Base-by-base conservation (phyloP, 2,329 filamentous ascomycete species). In the Trichothecium sympodiale region DNA sequence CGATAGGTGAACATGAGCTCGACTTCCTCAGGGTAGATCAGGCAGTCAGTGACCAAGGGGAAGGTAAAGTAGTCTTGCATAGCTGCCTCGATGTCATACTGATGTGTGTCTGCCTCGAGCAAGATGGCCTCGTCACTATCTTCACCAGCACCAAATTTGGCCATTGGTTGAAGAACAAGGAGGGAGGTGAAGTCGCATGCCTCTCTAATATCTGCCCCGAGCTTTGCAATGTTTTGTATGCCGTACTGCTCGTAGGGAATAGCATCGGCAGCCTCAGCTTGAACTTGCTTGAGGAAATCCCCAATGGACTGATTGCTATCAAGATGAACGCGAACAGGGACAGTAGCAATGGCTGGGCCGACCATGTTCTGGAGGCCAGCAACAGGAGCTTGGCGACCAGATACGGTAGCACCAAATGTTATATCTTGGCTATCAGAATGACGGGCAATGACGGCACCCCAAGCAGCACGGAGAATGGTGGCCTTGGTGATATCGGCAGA, bases 221-320 rank as follows among this genome's bases (percentile, higher is more conserved):
- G 12, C 8, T 30, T 26, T 3, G 36, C 23, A 15, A 48, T 45
- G 8, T 31, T 30, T 9, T 41, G 39, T 9, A 48, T 37, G 3
- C 46, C 45, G 4, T 33, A 34, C 12, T 48, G 46, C 23, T 48
- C 45, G 25, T 43, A 44, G 2, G 46, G 39, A 17, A 45, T 41
- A 35, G 43, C 42, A 5, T 39, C 30, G 1, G 44, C 39, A 2
- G 46, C 43, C 9, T 45, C 38, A 10, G 35, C 38, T 17, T 45
- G 43, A 12, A 47, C 31, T 15, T 28, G 23, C n/a, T 36, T 36
- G 10, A 48, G 40, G n/a, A 40, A 46, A 8, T 34, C 23, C 1
- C 32, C 35, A 13, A 41, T 39, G 4, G 34, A 29, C 31, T 43
- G 37, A 14, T 38, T 15, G 9, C 33, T 25, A 5, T 43, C 17